A percentile compares a stretch with the other conserved stretches of the same genome.
These are phyloP conservation scores for Excoecaria cochinchinensis DNA, from an alignment of 345 rosid species.

Conservation along the genomic window DNA sequence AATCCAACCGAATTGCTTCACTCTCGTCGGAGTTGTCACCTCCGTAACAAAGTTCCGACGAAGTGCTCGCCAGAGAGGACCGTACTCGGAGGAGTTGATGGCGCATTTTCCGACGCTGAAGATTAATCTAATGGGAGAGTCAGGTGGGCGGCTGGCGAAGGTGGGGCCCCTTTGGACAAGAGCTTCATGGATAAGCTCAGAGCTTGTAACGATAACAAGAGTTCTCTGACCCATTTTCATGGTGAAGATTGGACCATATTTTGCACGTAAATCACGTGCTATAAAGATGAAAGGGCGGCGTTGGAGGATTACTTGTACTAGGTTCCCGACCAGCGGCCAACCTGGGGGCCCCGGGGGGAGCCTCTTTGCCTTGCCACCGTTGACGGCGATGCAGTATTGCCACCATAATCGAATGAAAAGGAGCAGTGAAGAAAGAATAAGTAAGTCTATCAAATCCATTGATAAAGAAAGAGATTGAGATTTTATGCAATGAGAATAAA, in stretches of 20 bases:
- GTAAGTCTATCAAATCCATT: conserved; percentile 61
- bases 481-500: not conserved
- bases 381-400: conserved; percentile 12
- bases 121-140: conserved; percentile 30
- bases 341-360: conserved; percentile 36
- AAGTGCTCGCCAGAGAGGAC: conserved; percentile 33
- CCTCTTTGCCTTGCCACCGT: conserved; percentile 14
- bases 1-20: conserved; percentile 32
- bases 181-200: conserved; percentile 34
- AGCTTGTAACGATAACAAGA: conserved; percentile 26
- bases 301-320: conserved; percentile 28
- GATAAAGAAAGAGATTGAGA: not conserved
- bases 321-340: conserved; percentile 36
- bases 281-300: conserved; percentile 29
- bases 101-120: conserved; percentile 36
- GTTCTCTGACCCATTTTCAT: conserved; percentile 39
- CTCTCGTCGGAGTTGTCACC: conserved; percentile 22
- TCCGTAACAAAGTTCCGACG: conserved; percentile 31
- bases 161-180: conserved; percentile 26
- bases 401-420: conserved; percentile 29
- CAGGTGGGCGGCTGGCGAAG: conserved; percentile 30
- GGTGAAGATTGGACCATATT: conserved; percentile 37
- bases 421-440: conserved; percentile 39
- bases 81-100: conserved; percentile 33
- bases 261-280: conserved; percentile 28